phyloP scores from a whole-genome alignment of 805 yeast genomes.

The Starmerella geochares region DNA sequence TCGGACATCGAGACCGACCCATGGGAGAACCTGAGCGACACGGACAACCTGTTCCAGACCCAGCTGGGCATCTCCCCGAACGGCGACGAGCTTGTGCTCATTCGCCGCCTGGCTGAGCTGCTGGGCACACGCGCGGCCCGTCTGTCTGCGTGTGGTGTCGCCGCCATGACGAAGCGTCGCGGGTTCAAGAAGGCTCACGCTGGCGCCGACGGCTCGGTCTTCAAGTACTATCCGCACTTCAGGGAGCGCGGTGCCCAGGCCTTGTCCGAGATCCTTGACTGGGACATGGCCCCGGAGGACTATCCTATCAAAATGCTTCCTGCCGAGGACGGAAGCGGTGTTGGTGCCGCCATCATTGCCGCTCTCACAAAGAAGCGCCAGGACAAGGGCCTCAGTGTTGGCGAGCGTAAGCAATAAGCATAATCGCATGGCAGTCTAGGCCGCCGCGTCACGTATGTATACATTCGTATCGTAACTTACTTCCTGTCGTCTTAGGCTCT shows the following conservation, averaged over 20 bases:
- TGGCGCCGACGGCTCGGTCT: slow-evolving; percentile 97
- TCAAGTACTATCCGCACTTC: slow-evolving; percentile 87
- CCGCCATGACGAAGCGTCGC: slow-evolving; percentile 85
- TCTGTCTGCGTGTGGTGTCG: slow-evolving; percentile 87
- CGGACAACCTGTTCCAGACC: slow-evolving; percentile 52
- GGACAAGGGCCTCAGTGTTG: slow-evolving; percentile 42
- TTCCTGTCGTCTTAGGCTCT: too few species aligned
- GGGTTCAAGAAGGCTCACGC: slow-evolving; percentile 58
- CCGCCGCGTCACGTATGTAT: too few species aligned
- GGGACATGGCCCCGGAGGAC: slow-evolving; percentile 46
- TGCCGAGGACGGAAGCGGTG: slow-evolving; percentile 98
- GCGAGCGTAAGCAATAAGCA: slow-evolving; percentile 17
- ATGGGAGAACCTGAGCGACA: slow-evolving; percentile 68
- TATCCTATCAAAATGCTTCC: slow-evolving; percentile 80
- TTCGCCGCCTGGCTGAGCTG: slow-evolving; percentile 73
- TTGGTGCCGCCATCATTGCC: slow-evolving; percentile 97
- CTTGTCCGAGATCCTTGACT: slow-evolving; percentile 77
- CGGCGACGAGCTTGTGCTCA: slow-evolving; percentile 64
- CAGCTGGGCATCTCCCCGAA: slow-evolving; percentile 58
- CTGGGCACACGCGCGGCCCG: slow-evolving; percentile 90
- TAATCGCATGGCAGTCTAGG: background rate
- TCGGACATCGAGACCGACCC: slow-evolving; percentile 83
- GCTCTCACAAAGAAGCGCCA: slow-evolving; percentile 81
- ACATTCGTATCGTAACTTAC: too few species aligned
- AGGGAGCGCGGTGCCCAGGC: slow-evolving; percentile 80